These are phyloP conservation scores for Barnettozyma pratensis DNA, from an alignment of 805 yeast genomes.

Conservation along the genomic window DNA sequence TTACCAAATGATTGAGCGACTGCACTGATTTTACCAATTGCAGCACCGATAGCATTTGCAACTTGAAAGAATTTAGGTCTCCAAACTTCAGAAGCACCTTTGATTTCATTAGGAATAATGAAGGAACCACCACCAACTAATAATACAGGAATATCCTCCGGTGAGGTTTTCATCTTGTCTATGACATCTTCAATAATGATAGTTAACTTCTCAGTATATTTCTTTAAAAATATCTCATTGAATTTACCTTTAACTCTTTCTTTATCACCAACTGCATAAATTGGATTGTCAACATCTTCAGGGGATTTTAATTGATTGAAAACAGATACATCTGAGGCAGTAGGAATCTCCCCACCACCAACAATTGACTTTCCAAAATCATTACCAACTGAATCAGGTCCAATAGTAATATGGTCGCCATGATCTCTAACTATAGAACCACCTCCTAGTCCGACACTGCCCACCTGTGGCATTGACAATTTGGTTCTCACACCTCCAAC, in stretches of 20 bases:
- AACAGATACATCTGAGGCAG: constrained; percentile 36
- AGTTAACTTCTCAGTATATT: constrained; percentile 37
- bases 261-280: constrained; percentile 26
- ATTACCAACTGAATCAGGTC: constrained; percentile 47
- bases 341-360: constrained; percentile 38
- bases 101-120: constrained; percentile 33
- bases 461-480: constrained; percentile 47
- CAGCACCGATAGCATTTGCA: constrained; percentile 51
- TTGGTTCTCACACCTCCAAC: constrained; percentile 46
- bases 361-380: constrained; percentile 32
- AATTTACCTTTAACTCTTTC: constrained; percentile 22
- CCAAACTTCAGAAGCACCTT: constrained; percentile 41
- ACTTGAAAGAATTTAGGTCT: constrained; percentile 40
- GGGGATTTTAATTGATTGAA: constrained; percentile 12
- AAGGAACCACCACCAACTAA: constrained; percentile 50
- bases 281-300: constrained; percentile 12
- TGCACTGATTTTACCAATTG: constrained; percentile 25
- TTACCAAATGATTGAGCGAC: constrained; percentile 19
- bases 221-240: constrained; percentile 27
- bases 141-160: constrained; percentile 39
- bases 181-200: constrained; percentile 29
- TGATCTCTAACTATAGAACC: constrained; percentile 39
- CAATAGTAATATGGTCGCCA: constrained; percentile 29
- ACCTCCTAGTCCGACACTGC: constrained; percentile 46
- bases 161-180: constrained; percentile 42